These are phyloP conservation scores for Plasmopara halstedii DNA, from an alignment of 352 stramenopile species.

Conservation along the genomic window DNA sequence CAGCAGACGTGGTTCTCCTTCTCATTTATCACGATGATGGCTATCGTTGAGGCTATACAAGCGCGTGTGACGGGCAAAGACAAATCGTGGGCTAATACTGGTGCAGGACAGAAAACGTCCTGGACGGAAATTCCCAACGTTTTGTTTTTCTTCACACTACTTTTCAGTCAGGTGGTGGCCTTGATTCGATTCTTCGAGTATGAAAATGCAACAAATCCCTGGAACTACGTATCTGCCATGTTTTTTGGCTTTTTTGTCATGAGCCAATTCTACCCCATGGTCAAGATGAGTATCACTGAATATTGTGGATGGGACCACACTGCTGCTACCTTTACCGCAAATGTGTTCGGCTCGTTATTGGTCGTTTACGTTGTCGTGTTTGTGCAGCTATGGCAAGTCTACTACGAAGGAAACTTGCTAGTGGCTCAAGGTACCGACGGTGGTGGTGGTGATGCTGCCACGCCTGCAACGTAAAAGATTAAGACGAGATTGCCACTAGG, in stretches of 20 bases:
- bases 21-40: slow-evolving; percentile 83
- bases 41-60: slow-evolving; percentile 77
- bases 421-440: slow-evolving; percentile 38
- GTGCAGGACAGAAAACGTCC: slow-evolving; percentile 83
- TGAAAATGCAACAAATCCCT: slow-evolving; percentile 82
- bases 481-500: slow-evolving; percentile 11
- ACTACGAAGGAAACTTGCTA: slow-evolving; percentile 65
- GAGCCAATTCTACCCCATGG: slow-evolving; percentile 84
- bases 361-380: slow-evolving; percentile 82
- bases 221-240: slow-evolving; percentile 85
- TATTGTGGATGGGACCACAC: slow-evolving; percentile 88
- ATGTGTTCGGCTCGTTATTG: slow-evolving; percentile 77
- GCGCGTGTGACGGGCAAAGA: slow-evolving; percentile 77
- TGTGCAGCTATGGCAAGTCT: slow-evolving; percentile 84
- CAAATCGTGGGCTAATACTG: slow-evolving; percentile 84
- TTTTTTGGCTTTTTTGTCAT: slow-evolving; percentile 87
- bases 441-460: not conserved
- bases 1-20: slow-evolving; percentile 90
- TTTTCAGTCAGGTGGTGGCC: slow-evolving; percentile 64
- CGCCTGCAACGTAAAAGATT: slow-evolving; percentile 21
- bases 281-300: slow-evolving; percentile 88
- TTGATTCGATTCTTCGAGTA: slow-evolving; percentile 85
- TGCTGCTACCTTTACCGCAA: slow-evolving; percentile 69
- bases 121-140: slow-evolving; percentile 87
- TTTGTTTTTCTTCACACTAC: slow-evolving; percentile 81